Conservation (phyloP, 306 rosid species). For the Nissolia schottii region DNA sequence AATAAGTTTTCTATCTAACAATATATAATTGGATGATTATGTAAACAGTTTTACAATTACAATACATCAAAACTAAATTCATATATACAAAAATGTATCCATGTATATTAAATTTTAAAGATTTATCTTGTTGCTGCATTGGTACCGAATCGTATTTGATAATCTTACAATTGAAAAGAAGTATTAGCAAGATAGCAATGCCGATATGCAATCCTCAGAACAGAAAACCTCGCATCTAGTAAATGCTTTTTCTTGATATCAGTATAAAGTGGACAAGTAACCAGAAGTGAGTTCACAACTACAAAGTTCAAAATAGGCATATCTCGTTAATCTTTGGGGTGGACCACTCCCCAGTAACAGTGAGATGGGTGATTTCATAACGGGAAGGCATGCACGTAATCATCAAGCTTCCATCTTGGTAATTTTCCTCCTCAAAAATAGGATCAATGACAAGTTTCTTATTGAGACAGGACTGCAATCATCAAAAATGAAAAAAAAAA, state of each 20-base stretch:
- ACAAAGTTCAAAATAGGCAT: constrained; percentile 10
- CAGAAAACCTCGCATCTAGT: neutral
- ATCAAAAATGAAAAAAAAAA: neutral
- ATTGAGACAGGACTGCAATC: constrained; percentile 66
- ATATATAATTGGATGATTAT: no score
- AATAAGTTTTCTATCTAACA: no score
- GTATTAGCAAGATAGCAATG: neutral
- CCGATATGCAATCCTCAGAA: neutral
- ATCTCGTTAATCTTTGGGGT: constrained; percentile 49
- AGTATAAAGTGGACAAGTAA: no score
- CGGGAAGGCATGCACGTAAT: constrained; percentile 92
- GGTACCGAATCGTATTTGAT: no score
- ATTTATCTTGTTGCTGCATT: no score
- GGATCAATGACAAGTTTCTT: constrained; percentile 89
- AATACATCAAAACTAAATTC: no score
- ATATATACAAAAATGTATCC: no score
- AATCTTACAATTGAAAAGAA: neutral
- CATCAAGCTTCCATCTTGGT: constrained; percentile 87
- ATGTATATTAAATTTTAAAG: no score
- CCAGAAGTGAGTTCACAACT: no score
- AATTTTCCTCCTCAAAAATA: constrained; percentile 79
- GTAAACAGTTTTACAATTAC: no score
- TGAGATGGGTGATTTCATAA: constrained; percentile 88
- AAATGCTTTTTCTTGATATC: neutral
- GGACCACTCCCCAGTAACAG: constrained; percentile 93